Base-by-base conservation (phyloP, 176 grass and related monocot genomes). In the Themeda triandra region DNA sequence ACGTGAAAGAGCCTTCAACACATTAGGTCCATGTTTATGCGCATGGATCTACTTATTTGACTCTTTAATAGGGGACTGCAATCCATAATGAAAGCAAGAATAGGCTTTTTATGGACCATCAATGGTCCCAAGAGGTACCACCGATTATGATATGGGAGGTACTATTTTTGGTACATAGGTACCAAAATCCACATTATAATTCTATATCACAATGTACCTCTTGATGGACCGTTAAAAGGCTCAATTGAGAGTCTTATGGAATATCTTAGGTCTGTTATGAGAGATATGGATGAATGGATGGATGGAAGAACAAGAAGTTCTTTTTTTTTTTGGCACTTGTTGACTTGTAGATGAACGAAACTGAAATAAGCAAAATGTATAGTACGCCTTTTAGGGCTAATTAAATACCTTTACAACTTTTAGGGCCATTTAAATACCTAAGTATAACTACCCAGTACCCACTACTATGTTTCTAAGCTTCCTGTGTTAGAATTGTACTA, bases 271-370 rank as follows among this genome's bases (percentile, higher is more conserved):
- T 77, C 3, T 35, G 8, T 70, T 51, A 53, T 1, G n/a, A 41
- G 39, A 36, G 63, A 81, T 9, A 81, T 63, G 18, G 32, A 25
- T 33, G 32, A 33, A 33, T 33, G 4, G 32, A 33, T 7, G 10
- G 31, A n/a, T 1, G 10, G 45, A 81, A 10, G 31, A 23, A 25
- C 28, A 77, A 77, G 14, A 54, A 77, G 46, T 19, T 44, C 13
- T 58, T 56, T 85, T 13, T 51, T 80, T 56, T 85, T 13, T 51
- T 80, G 56, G 0, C 35, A 54, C 77, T 56, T 72, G 56, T 72
- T 36, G 45, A 51, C 42, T n/a, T n/a, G n/a, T n/a, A n/a, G 18
- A 62, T 83, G 25, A 12, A 33, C 29, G 25, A 12, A 79, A 36
- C 23, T 73, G 32, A 13, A 39, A 80, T 44, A 51, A 73, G 64